Evolutionary conservation across 139 green algal species (phyloP), one percentile per base, ranked within the genome.

Genomic region (Ettlia oleoabundans): DNA sequence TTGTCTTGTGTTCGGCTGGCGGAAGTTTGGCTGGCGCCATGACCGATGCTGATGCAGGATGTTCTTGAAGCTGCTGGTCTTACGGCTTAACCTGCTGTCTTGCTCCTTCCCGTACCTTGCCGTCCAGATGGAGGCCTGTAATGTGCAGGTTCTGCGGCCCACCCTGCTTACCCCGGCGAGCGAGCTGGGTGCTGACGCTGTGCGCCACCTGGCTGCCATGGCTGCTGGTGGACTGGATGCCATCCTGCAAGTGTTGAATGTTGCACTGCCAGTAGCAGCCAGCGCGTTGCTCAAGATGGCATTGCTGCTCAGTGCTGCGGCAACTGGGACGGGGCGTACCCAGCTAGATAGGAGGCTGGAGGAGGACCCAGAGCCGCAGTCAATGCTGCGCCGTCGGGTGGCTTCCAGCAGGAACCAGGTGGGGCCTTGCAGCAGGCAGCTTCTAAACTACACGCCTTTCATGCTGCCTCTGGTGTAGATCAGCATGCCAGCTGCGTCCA

Each of bases 291-390:
- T 82, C 2, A 68, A 63, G 47, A 52, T 88, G n/a, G 63, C 51
- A 0, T 10, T 85, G 63, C 71, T 88, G 47, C 71, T 85, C 22
- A 88, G 84, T 28, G 84, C 78, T 3, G 78, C 76, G n/a, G 41
- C 76, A 4, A 37, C 67, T 3, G 51, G 47, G 2, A 70, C 66
- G 6, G 51, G 65, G 35, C 43, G 64, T 51, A 67, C 51, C 0
- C 24, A 47, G 35, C 47, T 67, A 9, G 62, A 74, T 21, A 41
- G 10, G 40, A 41, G 15, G 42, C 30, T 24, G 41, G 76, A 61
- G n/a, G 32, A 41, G 8, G 76, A 74, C 10, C 21, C 63, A 22
- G 76, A 74, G 75, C 75, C 75, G 32, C 51, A 82, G 42, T 41
- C 41, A 3, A 4, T 53, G 21, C 76, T 75, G 62, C 62, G 33